Evolutionary conservation across 75 land plant genomes (phyloP).

Genomic region (Isoetes taiwanensis): DNA sequence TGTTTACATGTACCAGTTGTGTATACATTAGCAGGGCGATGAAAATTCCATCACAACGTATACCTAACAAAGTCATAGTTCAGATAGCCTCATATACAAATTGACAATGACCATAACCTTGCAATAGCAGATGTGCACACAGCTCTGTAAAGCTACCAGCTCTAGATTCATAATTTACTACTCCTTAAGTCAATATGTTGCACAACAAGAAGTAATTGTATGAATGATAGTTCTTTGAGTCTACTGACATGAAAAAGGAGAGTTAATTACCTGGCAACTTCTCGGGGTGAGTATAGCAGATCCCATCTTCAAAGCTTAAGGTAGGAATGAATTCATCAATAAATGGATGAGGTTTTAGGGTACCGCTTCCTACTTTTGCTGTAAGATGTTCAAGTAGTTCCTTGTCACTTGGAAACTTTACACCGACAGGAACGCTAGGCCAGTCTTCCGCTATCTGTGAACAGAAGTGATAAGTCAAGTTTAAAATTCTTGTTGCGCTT

Average conservation of each 20-base stretch:
- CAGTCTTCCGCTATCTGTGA: not conserved
- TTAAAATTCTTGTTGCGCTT: no score
- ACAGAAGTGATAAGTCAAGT: no score
- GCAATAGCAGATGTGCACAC: no score
- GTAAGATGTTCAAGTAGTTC: constrained; percentile 1
- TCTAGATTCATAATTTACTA: not conserved
- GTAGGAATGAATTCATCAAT: constrained; percentile 2
- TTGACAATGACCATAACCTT: no score
- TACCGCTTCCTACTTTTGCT: not conserved
- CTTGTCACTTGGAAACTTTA: constrained; percentile 6
- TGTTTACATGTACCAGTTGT: not conserved
- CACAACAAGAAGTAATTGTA: no score
- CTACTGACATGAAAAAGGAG: no score
- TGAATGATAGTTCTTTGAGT: not conserved
- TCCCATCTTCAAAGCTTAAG: not conserved
- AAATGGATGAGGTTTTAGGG: not conserved
- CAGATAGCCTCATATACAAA: no score
- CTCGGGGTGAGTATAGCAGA: constrained; percentile 3
- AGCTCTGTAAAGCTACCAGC: no score
- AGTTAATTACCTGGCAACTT: constrained; percentile 4
- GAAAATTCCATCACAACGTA: not conserved
- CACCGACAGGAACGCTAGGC: not conserved
- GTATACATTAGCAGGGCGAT: not conserved
- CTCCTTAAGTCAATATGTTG: no score
- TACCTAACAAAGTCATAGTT: no score